Conservation (phyloP, 2,329 filamentous ascomycete species). For the Paramyrothecium roridum region DNA sequence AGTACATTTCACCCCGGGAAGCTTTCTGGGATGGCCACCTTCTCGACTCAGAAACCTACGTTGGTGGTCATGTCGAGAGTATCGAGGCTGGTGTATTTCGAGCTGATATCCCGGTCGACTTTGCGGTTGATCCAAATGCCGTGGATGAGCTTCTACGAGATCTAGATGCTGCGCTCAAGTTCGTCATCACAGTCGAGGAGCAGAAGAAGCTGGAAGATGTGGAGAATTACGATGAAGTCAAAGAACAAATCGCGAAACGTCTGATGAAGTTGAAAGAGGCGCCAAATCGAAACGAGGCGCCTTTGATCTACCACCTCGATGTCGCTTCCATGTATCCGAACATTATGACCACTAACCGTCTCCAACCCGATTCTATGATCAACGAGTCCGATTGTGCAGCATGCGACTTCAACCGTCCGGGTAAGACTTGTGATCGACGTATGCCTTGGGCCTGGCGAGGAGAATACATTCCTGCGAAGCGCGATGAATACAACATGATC, state of each 20-base stretch:
- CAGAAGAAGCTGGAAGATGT: slow-evolving; percentile 79
- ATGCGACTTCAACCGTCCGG: slow-evolving; percentile 96
- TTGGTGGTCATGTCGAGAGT: slow-evolving; percentile 97
- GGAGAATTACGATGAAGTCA: slow-evolving; percentile 80
- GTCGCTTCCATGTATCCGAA: slow-evolving; percentile 99
- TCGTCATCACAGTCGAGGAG: slow-evolving; percentile 81
- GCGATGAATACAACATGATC: slow-evolving; percentile 99
- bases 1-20: slow-evolving; percentile 87
- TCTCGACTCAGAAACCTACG: slow-evolving; percentile 95
- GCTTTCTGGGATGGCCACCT: slow-evolving; percentile 96
- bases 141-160: slow-evolving; percentile 86
- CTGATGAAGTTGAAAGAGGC: slow-evolving; percentile 73
- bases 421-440: slow-evolving; percentile 93
- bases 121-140: slow-evolving; percentile 82
- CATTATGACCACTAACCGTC: slow-evolving; percentile 98
- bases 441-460: slow-evolving; percentile 98
- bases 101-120: slow-evolving; percentile 92
- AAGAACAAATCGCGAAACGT: slow-evolving; percentile 71
- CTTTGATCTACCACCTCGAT: slow-evolving; percentile 95
- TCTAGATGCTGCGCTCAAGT: slow-evolving; percentile 83
- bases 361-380: slow-evolving; percentile 99
- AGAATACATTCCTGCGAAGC: slow-evolving; percentile 92
- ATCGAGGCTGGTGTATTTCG: slow-evolving; percentile 97
- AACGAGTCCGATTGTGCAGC: slow-evolving; percentile 93
- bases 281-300: slow-evolving; percentile 79